These are phyloP conservation scores for Xylaria intraflava DNA, from an alignment of 495 filamentous ascomycete genomes.

Conservation along the genomic window DNA sequence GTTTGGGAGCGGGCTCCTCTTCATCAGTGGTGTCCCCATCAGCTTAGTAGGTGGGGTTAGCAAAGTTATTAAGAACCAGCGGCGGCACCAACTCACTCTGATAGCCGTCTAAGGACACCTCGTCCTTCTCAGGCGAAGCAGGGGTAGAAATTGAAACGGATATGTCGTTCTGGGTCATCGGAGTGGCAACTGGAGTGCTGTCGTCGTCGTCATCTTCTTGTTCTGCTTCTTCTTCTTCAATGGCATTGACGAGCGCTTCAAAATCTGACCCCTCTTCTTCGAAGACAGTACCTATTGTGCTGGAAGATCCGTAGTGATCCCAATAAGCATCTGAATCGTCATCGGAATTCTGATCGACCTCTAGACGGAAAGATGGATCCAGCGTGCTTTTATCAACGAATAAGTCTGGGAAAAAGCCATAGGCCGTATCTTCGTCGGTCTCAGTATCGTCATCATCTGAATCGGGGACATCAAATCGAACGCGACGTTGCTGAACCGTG, in stretches of 20 bases:
- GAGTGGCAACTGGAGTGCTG: conserved; percentile 30
- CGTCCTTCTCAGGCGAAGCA: conserved; percentile 44
- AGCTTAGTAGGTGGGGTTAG: conserved; percentile 55
- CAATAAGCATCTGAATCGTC: conserved; percentile 43
- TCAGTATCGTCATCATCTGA: conserved; percentile 44
- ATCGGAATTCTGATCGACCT: conserved; percentile 58
- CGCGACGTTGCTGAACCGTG: conserved; percentile 43
- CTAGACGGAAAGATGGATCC: conserved; percentile 59
- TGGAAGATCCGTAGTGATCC: conserved; percentile 35
- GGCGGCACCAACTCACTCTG: conserved; percentile 55
- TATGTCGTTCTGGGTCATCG: conserved; percentile 46
- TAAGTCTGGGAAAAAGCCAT: conserved; percentile 60
- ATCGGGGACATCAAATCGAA: conserved; percentile 45
- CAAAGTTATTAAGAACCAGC: conserved; percentile 20
- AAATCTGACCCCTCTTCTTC: conserved; percentile 26
- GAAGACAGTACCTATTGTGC: conserved; percentile 2
- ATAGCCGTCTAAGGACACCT: conserved; percentile 61
- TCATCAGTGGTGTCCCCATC: conserved; percentile 78
- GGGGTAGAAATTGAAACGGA: conserved; percentile 36
- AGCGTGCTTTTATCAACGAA: conserved; percentile 66
- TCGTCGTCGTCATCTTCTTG: conserved; percentile 26
- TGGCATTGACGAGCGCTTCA: conserved; percentile 21
- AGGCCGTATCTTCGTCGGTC: conserved; percentile 34
- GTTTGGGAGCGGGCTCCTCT: conserved; percentile 59
- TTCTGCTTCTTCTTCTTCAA: conserved; percentile 22